Evolutionary conservation across 352 stramenopile genomes (phyloP).

Genomic region (Globisporangium viniferum): DNA sequence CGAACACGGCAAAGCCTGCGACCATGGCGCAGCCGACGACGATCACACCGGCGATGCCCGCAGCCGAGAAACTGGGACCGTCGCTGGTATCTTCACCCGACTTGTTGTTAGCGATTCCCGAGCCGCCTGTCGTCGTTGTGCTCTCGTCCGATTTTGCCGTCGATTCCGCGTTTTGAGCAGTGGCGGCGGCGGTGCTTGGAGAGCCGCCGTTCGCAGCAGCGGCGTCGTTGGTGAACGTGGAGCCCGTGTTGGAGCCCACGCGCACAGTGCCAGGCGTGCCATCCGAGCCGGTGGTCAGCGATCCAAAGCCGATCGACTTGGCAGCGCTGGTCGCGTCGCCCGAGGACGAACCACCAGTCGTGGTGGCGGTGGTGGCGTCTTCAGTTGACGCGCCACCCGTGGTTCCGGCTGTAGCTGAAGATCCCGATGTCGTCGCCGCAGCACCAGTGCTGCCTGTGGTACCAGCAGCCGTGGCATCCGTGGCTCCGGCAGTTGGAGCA

Average conservation of each 20-base stretch:
- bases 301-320: conserved; percentile 18
- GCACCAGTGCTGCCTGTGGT: not conserved
- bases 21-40: conserved; percentile 54
- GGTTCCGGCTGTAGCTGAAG: conserved; percentile 1
- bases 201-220: not conserved
- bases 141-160: not conserved
- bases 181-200: not conserved
- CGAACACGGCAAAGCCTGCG: conserved; percentile 34
- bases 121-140: conserved; percentile 1
- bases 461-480: not conserved
- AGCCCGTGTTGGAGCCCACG: conserved; percentile 13
- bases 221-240: conserved; percentile 19
- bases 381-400: not conserved
- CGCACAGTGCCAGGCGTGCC: conserved; percentile 12
- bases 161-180: conserved; percentile 6
- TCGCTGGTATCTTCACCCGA: not conserved
- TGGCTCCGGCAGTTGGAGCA: conserved; percentile 1
- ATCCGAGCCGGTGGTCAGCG: conserved; percentile 6
- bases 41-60: conserved; percentile 53
- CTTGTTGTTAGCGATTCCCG: conserved; percentile 40
- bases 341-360: not conserved
- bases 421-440: conserved; percentile 1
- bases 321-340: not conserved
- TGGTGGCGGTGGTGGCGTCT: not conserved
- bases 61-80: conserved; percentile 39